Evolutionary conservation across 345 rosid species (phyloP), one percentile per base, ranked within the genome.

Genomic region (Clarkia xantiana): DNA sequence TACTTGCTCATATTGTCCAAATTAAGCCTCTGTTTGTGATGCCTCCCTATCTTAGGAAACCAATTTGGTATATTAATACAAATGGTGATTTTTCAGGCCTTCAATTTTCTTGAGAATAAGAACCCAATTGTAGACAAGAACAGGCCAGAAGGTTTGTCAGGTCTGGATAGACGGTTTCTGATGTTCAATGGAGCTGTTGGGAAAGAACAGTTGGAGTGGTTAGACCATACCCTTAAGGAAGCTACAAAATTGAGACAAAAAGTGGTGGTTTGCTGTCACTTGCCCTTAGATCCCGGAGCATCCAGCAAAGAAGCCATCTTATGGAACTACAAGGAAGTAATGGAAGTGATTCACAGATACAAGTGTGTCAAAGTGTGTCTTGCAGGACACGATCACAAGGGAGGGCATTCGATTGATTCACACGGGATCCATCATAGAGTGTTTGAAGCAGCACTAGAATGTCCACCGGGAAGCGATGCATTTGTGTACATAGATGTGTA

Each of bases 151-250:
- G 94, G 96, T 49, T 72, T 86, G 52, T 47, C 20, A 8, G 89
- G 76, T 38, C 64, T 81, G 0, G 89, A 71, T 10, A 78, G 94
- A 67, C 78, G 98, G 64, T 91, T 79, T 60, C 78, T 86, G 2
- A 84, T 73, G 98, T 84, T 70, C 62, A 86, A 91, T 56, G 98
- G 98, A 54, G 96, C 76, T 53, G 84, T 86, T 34, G 94, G 96
- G 58, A 68, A 73, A 68, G 66, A 75, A 52, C 94, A 91, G 65
- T 54, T 91, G 62, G 62, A 69, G 49, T 84, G 98, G 96, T 63
- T 86, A 23, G 85, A 79, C 45, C 59, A 49, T 12, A 65, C 78
- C 25, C 96, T 91, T 59, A 57, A 62, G 56, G 89, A 79, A 57
- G 90, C 96, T 36, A 72, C 79, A 44, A 60, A 62, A 41, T 53